Evolutionary conservation across 768 basidiomycete genomes (phyloP).

Genomic region (Guyanaporus albipodus): DNA sequence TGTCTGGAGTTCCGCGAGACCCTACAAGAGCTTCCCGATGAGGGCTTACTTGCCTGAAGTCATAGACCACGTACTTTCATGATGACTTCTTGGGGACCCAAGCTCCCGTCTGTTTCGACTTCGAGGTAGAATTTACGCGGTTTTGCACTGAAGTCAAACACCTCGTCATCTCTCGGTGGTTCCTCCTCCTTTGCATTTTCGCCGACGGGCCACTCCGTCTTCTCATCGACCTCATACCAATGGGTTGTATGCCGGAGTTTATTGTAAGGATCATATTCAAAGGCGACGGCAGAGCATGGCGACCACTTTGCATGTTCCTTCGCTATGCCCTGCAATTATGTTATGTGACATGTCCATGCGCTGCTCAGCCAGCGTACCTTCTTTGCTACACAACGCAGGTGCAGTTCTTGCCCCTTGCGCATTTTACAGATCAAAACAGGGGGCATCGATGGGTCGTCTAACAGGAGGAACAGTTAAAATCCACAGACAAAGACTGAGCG

Average conservation of each 20-base stretch:
- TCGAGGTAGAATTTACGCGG: constrained; percentile 92
- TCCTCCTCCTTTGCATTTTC: constrained; percentile 86
- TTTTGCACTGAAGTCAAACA: constrained; percentile 85
- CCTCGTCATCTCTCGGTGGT: constrained; percentile 69
- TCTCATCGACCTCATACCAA: constrained; percentile 85
- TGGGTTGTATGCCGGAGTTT: constrained; percentile 92
- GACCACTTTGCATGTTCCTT: constrained; percentile 99
- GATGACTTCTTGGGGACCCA: constrained; percentile 85
- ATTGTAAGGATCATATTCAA: constrained; percentile 98
- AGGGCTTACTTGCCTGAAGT: background rate
- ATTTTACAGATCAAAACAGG: constrained; percentile 90
- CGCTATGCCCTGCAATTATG: constrained; percentile 73
- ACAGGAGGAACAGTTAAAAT: constrained; percentile 4
- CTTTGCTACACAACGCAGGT: constrained; percentile 81
- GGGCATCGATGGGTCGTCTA: constrained; percentile 56
- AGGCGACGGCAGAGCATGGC: constrained; percentile 89
- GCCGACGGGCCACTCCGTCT: constrained; percentile 88
- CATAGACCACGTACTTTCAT: constrained; percentile 56
- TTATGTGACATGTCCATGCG: background rate
- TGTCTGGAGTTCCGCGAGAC: constrained; percentile 71
- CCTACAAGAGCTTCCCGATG: constrained; percentile 39
- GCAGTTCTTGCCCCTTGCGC: constrained; percentile 90
- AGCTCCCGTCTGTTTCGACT: constrained; percentile 90
- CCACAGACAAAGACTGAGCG: background rate
- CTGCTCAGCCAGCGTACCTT: constrained; percentile 54